Evolutionary conservation across 1,139 yeast species (phyloP).

Genomic region (Scheffersomyces cryptocercus): DNA sequence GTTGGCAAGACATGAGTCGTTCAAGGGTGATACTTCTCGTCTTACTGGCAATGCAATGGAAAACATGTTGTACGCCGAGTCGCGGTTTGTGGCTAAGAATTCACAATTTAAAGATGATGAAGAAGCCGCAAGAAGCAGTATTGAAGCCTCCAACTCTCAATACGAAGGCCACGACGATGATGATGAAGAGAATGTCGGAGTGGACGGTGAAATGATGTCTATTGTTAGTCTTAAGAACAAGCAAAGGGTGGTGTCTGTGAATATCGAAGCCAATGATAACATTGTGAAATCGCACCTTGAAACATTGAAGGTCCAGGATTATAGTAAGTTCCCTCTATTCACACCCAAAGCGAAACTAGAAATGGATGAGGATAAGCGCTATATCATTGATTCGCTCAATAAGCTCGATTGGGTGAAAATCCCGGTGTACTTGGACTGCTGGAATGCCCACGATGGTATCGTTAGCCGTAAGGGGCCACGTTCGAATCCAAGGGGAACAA

Average conservation of each 20-base stretch:
- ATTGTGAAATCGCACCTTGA: conserved; percentile 18
- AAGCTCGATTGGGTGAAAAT: conserved; percentile 63
- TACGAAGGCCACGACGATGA: not conserved
- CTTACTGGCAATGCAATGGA: conserved; percentile 41
- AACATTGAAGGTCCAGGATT: conserved; percentile 19
- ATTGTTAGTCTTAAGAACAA: conserved; percentile 7
- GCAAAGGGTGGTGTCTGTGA: conserved; percentile 20
- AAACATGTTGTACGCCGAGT: conserved; percentile 41
- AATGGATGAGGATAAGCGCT: conserved; percentile 40
- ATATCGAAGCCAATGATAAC: conserved; percentile 26
- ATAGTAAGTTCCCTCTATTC: conserved; percentile 31
- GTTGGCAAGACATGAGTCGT: conserved; percentile 34
- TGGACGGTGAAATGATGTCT: conserved; percentile 15
- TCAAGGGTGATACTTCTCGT: conserved; percentile 46
- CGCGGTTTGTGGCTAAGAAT: conserved; percentile 17
- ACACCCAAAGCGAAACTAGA: conserved; percentile 30
- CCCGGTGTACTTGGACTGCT: conserved; percentile 62
- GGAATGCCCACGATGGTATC: conserved; percentile 74
- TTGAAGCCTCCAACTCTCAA: not conserved
- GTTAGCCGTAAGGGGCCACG: conserved; percentile 66
- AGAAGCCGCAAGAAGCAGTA: not conserved
- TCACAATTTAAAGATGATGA: conserved; percentile 10
- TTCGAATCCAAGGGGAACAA: conserved; percentile 55
- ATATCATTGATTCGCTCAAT: conserved; percentile 53
- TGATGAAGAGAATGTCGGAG: conserved; percentile 11